phyloP scores from a whole-genome alignment of 169 alveolate species.

The Toxoplasma gondii region DNA sequence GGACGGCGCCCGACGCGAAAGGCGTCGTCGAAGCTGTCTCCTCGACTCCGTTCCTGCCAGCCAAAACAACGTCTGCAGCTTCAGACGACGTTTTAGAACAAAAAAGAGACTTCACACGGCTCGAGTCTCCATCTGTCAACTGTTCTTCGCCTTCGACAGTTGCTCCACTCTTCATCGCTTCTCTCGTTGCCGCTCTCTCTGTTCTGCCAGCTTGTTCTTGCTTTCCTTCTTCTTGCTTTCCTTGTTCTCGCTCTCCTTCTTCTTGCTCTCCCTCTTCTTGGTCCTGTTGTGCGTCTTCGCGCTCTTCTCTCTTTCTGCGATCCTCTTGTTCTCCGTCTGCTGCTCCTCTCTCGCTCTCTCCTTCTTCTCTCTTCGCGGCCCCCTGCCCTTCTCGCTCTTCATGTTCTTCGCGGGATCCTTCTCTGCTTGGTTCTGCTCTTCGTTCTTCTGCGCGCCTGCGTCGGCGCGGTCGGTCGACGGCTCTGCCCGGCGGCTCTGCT shows the following conservation, averaged over 20 bases:
- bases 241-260: constrained; percentile 66
- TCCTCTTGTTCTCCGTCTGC: not conserved
- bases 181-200: not conserved
- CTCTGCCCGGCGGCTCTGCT: not conserved
- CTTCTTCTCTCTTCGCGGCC: not conserved
- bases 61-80: no score
- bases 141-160: no score
- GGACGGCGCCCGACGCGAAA: constrained; percentile 75
- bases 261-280: not conserved
- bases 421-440: not conserved
- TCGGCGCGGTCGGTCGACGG: not conserved
- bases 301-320: not conserved
- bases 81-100: no score
- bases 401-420: not conserved
- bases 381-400: not conserved
- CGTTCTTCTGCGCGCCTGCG: not conserved
- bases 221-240: not conserved
- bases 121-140: no score
- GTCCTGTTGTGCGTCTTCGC: not conserved
- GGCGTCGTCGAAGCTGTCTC: not conserved
- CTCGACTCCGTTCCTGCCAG: no score
- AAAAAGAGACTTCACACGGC: no score
- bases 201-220: not conserved
- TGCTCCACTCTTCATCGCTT: not conserved
- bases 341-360: not conserved